Conservation (phyloP, 306 rosid genomes). For the Nissolia schottii region DNA sequence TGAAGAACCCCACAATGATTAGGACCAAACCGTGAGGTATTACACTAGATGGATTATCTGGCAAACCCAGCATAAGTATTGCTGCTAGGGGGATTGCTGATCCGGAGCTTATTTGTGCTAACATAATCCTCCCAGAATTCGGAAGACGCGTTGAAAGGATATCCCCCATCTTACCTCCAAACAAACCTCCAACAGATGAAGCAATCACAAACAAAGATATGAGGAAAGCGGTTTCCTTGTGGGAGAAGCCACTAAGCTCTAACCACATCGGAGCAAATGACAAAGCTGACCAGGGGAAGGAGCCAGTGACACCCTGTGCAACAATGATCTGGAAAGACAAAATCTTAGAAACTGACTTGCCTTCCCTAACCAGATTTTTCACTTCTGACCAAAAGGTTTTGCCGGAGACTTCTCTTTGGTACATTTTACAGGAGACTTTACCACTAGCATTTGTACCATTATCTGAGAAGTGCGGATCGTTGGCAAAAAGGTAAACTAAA, state of each 20-base stretch:
- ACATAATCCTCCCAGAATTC: slow-evolving; percentile 79
- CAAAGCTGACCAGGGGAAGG: slow-evolving; percentile 93
- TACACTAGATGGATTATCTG: slow-evolving; percentile 47
- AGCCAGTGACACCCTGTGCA: slow-evolving; percentile 91
- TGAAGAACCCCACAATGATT: slow-evolving; percentile 56
- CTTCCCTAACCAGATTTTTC: slow-evolving; percentile 57
- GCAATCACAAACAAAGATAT: slow-evolving; percentile 67
- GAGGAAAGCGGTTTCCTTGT: slow-evolving; percentile 68
- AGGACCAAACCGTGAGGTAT: slow-evolving; percentile 50
- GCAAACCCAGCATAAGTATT: slow-evolving; percentile 53
- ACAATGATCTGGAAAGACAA: slow-evolving; percentile 88
- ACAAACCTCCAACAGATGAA: slow-evolving; percentile 77
- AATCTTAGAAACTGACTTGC: slow-evolving; percentile 67
- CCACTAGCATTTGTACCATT: slow-evolving; percentile 22
- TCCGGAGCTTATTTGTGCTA: slow-evolving; percentile 90
- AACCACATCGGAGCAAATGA: slow-evolving; percentile 94
- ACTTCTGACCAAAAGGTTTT: slow-evolving; percentile 54
- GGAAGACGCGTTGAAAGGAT: slow-evolving; percentile 63
- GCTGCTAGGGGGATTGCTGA: slow-evolving; percentile 74
- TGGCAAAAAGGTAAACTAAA: slow-evolving; percentile 66
- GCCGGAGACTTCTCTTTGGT: background rate
- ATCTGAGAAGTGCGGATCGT: slow-evolving; percentile 68
- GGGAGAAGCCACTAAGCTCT: slow-evolving; percentile 90
- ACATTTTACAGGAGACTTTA: slow-evolving; percentile 19
- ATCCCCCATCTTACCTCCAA: slow-evolving; percentile 93